phyloP scores from a whole-genome alignment of 2,329 filamentous ascomycete genomes.

The Calonectria naviculata region DNA sequence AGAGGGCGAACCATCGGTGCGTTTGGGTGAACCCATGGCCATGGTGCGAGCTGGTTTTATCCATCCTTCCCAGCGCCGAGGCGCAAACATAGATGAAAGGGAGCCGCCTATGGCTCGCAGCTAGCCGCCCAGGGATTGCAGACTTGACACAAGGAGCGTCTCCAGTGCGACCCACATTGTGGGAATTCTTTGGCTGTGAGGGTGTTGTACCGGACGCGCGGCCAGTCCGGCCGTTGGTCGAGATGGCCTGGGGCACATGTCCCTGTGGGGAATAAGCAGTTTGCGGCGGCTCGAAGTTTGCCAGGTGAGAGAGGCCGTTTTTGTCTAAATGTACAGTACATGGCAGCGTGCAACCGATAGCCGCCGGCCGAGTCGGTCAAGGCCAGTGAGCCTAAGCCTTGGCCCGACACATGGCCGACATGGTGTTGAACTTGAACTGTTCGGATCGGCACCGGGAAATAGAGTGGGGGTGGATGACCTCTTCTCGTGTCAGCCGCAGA shows the following conservation, averaged over 20 bases:
- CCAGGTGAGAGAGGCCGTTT: not conserved
- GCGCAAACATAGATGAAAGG: not conserved
- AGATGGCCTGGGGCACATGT: too few relatives aligned
- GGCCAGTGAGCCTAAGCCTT: too few relatives aligned
- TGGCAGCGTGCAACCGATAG: too few relatives aligned
- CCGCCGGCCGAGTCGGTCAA: too few relatives aligned
- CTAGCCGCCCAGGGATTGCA: conserved; percentile 2
- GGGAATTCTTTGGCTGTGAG: conserved; percentile 3
- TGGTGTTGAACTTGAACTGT: too few relatives aligned
- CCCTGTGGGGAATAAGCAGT: not conserved
- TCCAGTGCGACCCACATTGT: not conserved
- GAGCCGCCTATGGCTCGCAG: not conserved
- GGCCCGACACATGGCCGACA: too few relatives aligned
- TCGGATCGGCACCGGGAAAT: too few relatives aligned
- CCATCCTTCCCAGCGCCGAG: not conserved
- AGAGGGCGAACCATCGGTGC: not conserved
- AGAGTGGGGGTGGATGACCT: not conserved
- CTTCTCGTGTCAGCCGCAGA: not conserved
- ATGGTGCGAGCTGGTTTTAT: not conserved
- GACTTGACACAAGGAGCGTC: not conserved
- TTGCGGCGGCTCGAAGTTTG: not conserved
- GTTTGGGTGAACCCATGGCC: not conserved
- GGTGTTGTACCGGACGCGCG: conserved; percentile 9
- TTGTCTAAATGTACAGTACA: too few relatives aligned
- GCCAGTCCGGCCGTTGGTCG: too few relatives aligned